Conservation (phyloP, 225 moss, liverwort and hornwort species). For the Climacium dendroides region DNA sequence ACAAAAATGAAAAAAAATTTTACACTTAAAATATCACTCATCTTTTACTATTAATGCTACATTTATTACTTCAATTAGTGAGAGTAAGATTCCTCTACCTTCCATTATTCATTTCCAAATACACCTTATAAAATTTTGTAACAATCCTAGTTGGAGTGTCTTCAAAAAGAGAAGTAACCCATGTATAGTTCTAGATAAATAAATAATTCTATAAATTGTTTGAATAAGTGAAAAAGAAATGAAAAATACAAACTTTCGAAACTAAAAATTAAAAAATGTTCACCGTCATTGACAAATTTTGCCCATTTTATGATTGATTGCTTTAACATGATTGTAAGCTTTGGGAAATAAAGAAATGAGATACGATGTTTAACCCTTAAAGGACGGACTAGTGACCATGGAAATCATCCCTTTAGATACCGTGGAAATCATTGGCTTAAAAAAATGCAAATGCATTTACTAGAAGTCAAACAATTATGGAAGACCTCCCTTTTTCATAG, state of each 20-base stretch:
- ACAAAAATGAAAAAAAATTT: too few relatives aligned
- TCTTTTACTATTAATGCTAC: background rate
- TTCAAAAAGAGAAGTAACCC: background rate
- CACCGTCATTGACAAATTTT: background rate
- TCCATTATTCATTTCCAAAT: background rate
- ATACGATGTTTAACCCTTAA: too few relatives aligned
- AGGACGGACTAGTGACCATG: too few relatives aligned
- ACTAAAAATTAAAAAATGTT: background rate
- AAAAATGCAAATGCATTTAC: too few relatives aligned
- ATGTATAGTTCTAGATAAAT: background rate
- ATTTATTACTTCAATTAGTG: background rate
- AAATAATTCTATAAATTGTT: rapidly evolving
- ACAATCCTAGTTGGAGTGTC: background rate
- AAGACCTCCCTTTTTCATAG: too few relatives aligned
- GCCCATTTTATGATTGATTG: background rate
- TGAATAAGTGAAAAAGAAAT: background rate
- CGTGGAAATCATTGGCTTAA: too few relatives aligned
- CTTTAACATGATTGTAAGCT: too few relatives aligned
- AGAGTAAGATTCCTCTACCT: background rate
- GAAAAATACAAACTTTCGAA: rapidly evolving
- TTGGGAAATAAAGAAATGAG: too few relatives aligned
- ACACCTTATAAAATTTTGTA: background rate
- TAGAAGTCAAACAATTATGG: too few relatives aligned
- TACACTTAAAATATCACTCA: background rate
- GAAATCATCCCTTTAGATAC: too few relatives aligned